Evolutionary conservation across 495 filamentous ascomycete genomes (phyloP), one percentile per base, ranked within the genome.

Genomic region (Mytilinidion resinicola): DNA sequence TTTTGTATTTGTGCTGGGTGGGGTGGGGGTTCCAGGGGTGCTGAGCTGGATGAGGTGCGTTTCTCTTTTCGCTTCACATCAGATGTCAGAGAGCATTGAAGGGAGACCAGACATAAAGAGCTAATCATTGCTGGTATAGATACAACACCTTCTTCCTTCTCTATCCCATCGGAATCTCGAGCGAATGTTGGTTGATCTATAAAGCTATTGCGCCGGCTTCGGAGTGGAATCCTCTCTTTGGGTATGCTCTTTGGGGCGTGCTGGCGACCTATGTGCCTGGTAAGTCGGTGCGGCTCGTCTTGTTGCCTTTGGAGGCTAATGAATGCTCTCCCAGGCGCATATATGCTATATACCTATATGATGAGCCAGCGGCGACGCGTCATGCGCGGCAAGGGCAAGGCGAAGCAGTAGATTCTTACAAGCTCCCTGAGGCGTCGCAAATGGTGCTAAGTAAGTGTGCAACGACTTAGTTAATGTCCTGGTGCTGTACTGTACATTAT

Each of bases 71-170:
- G 7, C 37, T 30, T 12, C 6, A 9, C 30, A 12, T 47, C 30
- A 19, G 25, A 1, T 10, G 42, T 33, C 15, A 35, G 10, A 53
- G 10, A n/a, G 14, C 20, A 12, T 53, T 53, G 53, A 12, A 53
- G 11, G 38, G 21, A 34, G 30, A 11, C 43, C 5, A 25, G 12
- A 14, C n/a, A 37, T 38, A 7, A 12, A 25, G 25, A 37, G 21
- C 36, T 53, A 34, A 57, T 30, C 52, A 52, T 6, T 44, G 36
- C 59, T 58, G 46, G 17, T 19, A 10, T 51, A 79, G 79, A 51
- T 98, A 98, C 69, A 96, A 95, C 72, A 86, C 86, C 6, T 98
- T 98, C 75, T 89, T 86, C 67, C 73, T 96, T 20, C 80, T 98
- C 17, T 98, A 98, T 68, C 93, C 95, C 3, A 65, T 96, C 51